Conservation (phyloP, 2,329 filamentous ascomycete species). For the Kalaharituber pfeilii region DNA sequence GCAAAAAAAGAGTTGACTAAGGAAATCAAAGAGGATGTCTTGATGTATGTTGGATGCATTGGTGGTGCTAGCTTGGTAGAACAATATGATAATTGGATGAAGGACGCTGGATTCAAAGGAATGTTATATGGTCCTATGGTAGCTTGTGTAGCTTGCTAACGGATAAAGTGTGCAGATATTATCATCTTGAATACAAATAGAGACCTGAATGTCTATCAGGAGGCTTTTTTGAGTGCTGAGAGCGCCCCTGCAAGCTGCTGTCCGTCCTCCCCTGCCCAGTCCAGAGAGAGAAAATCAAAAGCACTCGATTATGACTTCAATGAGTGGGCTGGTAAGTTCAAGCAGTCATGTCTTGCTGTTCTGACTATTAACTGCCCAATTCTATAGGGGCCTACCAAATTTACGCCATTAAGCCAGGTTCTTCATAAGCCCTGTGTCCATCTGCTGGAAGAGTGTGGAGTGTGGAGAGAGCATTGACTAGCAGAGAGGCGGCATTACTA, state of each 20-base stretch:
- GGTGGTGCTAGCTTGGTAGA: slow-evolving; percentile 37
- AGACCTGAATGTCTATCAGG: slow-evolving; percentile 35
- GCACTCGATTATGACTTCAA: slow-evolving; percentile 30
- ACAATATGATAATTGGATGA: slow-evolving; percentile 38
- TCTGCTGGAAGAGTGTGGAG: too few relatives aligned
- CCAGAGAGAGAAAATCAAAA: slow-evolving; percentile 17
- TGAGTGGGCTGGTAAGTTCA: slow-evolving; percentile 34
- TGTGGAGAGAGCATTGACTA: too few relatives aligned
- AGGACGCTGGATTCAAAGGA: slow-evolving; percentile 17
- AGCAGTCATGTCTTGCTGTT: not conserved
- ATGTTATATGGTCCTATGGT: slow-evolving; percentile 1
- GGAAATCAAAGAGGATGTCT: slow-evolving; percentile 33
- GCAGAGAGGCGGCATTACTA: too few relatives aligned
- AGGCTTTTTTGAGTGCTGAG: slow-evolving; percentile 15
- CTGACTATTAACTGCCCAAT: not conserved
- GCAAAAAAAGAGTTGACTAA: slow-evolving; percentile 34
- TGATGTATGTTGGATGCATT: slow-evolving; percentile 43
- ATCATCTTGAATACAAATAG: slow-evolving; percentile 32
- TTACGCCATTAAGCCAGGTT: slow-evolving; percentile 34
- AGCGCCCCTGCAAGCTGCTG: too few relatives aligned
- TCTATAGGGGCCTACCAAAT: slow-evolving; percentile 31
- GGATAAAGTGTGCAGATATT: slow-evolving; percentile 28
- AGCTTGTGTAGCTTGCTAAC: too few relatives aligned
- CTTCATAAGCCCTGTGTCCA: too few relatives aligned
- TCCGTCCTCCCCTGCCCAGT: slow-evolving; percentile 7